Base-by-base conservation (phyloP, 23 red algal genomes). In the Rhodosorus marinus region DNA sequence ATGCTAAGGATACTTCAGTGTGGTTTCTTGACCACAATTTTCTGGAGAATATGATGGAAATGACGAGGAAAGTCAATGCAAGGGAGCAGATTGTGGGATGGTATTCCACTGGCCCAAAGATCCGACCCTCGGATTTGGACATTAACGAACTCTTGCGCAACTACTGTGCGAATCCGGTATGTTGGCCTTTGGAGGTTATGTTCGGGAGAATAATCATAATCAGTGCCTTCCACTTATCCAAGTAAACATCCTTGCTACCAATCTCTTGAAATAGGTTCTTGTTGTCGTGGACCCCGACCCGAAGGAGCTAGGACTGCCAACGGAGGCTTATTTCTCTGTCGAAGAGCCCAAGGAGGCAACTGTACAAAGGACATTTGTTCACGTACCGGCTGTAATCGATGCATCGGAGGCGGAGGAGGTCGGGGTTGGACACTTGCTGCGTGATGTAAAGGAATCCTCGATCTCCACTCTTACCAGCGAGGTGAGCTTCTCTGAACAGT, bases 41-140 rank as follows among this genome's bases (percentile, higher is more conserved):
- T 50, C 69, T 98, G 5, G 90, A 98, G 79, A 58, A 68, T 53
- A 98, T 98, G 90, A 61, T 66, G 32, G 80, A 60, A 50, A 98
- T 98, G 90, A 86, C 81, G 52, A 79, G 90, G 35, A 98, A 98
- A 28, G 90, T 98, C 0, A 98, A 82, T 32, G 79, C 90, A 11
- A 57, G 79, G 34, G 90, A 98, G 47, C 50, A 64, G 3, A 81
- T 98, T 23, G 78, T 98, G 20, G 90, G 90, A 4, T 98, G 90
- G 90, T 98, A 98, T 33, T 85, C 78, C 9, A 98, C 90, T n/a
- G 90, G 90, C 17, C 90, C 90, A 6, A 83, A 85, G 55, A 80
- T 98, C 47, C 90, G 81, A 24, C 57, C 61, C 5, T 79, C 63
- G n/a, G 90, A 98, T 38, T 61, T 80, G 26, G 72, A 84, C 27